Percentiles rank a stretch among this genome's conserved stretches.
phyloP scores from a whole-genome alignment of 148 eudicot species.

The Vaccinium myrtillus region DNA sequence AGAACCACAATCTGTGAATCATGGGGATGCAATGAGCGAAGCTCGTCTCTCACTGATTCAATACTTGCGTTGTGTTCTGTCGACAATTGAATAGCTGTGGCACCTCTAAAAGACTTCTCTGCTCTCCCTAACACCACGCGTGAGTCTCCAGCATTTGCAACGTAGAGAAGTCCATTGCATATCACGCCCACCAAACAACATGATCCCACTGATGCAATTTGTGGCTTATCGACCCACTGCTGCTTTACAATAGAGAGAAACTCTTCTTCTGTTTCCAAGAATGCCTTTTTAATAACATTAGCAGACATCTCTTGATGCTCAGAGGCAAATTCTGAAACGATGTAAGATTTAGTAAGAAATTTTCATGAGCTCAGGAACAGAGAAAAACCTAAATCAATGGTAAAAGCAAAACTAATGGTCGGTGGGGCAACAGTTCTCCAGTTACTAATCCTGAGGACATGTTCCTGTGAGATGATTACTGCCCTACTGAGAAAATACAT shows the following conservation, averaged over 20 bases:
- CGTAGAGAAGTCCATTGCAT: constrained; percentile 49
- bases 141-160: constrained; percentile 90
- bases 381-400: neutral
- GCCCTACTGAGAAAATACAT: neutral
- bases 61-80: constrained; percentile 74
- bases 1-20: constrained; percentile 71
- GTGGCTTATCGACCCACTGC: constrained; percentile 65
- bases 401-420: neutral
- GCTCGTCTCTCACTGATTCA: constrained; percentile 65
- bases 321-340: constrained; percentile 47
- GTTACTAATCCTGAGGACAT: neutral
- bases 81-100: constrained; percentile 64
- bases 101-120: constrained; percentile 32
- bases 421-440: neutral
- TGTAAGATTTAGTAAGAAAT: constrained; percentile 1
- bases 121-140: constrained; percentile 75
- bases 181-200: constrained; percentile 79
- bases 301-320: constrained; percentile 59
- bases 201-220: constrained; percentile 74
- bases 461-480: neutral
- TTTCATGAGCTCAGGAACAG: neutral
- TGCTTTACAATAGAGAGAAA: constrained; percentile 55
- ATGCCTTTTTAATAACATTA: constrained; percentile 66
- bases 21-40: constrained; percentile 56
- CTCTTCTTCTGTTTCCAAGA: constrained; percentile 66